Conservation (phyloP, 495 filamentous ascomycete genomes). For the Daldinia vernicosa region DNA sequence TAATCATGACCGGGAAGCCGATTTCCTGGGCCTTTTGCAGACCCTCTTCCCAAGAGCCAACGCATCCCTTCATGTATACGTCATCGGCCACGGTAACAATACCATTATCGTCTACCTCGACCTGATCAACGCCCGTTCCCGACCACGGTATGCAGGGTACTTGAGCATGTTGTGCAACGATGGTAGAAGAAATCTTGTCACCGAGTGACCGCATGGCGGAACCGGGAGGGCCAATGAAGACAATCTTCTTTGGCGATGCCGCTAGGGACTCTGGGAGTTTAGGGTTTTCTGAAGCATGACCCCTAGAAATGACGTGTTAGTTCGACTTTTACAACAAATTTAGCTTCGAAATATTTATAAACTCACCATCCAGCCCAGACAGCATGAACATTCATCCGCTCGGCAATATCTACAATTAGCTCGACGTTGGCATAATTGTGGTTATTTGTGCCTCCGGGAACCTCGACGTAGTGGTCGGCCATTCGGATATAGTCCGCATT, state of each 20-base stretch:
- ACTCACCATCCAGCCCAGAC: conserved; percentile 98
- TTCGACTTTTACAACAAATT: background rate
- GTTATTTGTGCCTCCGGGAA: conserved; percentile 99
- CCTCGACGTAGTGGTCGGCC: conserved; percentile 99
- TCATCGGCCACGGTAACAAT: conserved; percentile 92
- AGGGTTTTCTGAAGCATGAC: conserved; percentile 98
- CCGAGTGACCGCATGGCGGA: conserved; percentile 98
- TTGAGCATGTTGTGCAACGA: conserved; percentile 95
- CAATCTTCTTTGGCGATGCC: conserved; percentile 95
- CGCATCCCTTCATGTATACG: conserved; percentile 91
- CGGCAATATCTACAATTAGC: conserved; percentile 98
- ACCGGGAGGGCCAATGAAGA: conserved; percentile 97
- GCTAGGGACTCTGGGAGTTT: conserved; percentile 95
- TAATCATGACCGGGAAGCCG: conserved; percentile 99
- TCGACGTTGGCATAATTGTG: conserved; percentile 99
- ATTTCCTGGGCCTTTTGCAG: conserved; percentile 86
- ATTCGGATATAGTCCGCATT: conserved; percentile 99
- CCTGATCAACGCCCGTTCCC: conserved; percentile 86
- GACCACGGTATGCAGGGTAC: conserved; percentile 99
- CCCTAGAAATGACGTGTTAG: conserved; percentile 63
- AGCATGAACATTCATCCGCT: conserved; percentile 97
- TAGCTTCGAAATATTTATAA: conserved; percentile 16
- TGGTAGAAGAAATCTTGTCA: conserved; percentile 99
- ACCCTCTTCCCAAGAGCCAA: conserved; percentile 86
- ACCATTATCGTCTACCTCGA: conserved; percentile 78